A percentile compares a stretch with the other conserved stretches of the same genome.
phyloP scores from a whole-genome alignment of 2,329 filamentous ascomycete species.

The Fusarium redolens region DNA sequence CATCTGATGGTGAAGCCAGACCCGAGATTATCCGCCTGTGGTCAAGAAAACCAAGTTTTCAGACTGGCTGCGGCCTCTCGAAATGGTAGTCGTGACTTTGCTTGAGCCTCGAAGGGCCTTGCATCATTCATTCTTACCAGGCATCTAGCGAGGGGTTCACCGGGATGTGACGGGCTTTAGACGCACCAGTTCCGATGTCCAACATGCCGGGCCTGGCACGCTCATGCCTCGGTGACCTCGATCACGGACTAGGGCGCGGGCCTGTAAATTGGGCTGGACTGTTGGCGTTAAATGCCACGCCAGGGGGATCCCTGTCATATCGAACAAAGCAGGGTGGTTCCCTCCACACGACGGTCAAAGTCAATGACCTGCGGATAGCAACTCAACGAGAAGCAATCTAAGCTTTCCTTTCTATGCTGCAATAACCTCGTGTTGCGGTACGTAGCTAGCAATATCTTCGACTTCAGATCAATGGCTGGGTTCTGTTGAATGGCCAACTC shows the following conservation, averaged over 20 bases:
- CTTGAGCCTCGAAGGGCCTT: background rate
- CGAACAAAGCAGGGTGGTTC: conserved; percentile 17
- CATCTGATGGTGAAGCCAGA: background rate
- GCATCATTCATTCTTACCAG: background rate
- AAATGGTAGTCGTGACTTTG: background rate
- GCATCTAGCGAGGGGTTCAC: background rate
- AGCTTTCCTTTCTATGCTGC: conserved; percentile 3
- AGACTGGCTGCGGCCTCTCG: background rate
- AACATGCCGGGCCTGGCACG: conserved; percentile 36
- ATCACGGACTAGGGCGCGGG: conserved; percentile 8
- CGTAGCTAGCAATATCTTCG: background rate
- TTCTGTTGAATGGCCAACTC: background rate
- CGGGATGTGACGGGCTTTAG: conserved; percentile 24
- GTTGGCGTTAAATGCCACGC: conserved; percentile 28
- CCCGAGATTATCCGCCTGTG: background rate
- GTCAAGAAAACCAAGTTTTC: conserved; percentile 1
- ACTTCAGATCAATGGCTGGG: background rate
- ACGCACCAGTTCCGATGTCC: conserved; percentile 23
- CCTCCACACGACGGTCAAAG: background rate
- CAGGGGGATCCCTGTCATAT: conserved; percentile 29
- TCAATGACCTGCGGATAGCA: conserved; percentile 13
- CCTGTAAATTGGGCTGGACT: background rate
- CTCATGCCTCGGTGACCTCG: conserved; percentile 26
- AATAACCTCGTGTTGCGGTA: background rate
- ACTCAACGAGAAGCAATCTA: conserved; percentile 27